Evolutionary conservation across 495 filamentous ascomycete species (phyloP).

Genomic region (Cetradonia linearis): DNA sequence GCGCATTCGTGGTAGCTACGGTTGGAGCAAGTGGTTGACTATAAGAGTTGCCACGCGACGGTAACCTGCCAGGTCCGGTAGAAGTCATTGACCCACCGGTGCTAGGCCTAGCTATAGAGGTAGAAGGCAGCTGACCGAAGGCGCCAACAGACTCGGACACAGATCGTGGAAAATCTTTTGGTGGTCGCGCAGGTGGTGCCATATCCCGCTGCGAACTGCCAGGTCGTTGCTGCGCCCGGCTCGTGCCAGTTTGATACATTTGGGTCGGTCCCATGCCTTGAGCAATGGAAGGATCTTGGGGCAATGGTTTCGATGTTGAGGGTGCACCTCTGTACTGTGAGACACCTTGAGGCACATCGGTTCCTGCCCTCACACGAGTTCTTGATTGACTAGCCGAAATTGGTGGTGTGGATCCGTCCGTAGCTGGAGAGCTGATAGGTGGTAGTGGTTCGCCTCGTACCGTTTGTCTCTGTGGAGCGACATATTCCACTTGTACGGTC

Average conservation of each 20-base stretch:
- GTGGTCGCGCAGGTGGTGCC: slow-evolving; percentile 38
- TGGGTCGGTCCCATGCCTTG: slow-evolving; percentile 31
- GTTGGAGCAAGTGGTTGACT: slow-evolving; percentile 80
- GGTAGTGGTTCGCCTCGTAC: slow-evolving; percentile 46
- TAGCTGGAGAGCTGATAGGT: slow-evolving; percentile 18
- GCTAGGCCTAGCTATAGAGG: slow-evolving; percentile 51
- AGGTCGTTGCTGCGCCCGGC: slow-evolving; percentile 37
- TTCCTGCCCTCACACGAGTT: slow-evolving; percentile 43
- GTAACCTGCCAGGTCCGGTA: slow-evolving; percentile 51
- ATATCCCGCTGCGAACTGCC: slow-evolving; percentile 39
- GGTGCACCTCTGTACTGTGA: slow-evolving; percentile 27
- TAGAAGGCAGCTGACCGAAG: slow-evolving; percentile 35
- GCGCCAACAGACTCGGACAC: slow-evolving; percentile 46
- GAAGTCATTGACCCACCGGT: slow-evolving; percentile 78
- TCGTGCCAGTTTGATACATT: slow-evolving; percentile 24
- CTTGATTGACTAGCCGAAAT: slow-evolving; percentile 17
- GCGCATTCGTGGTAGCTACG: slow-evolving; percentile 79
- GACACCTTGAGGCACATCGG: slow-evolving; percentile 39
- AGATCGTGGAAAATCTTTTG: slow-evolving; percentile 43
- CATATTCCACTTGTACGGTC: slow-evolving; percentile 97
- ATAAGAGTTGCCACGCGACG: slow-evolving; percentile 73
- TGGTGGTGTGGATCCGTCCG: slow-evolving; percentile 18
- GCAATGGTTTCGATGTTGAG: slow-evolving; percentile 42
- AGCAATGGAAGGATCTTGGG: slow-evolving; percentile 38
- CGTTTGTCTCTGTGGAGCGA: slow-evolving; percentile 79